phyloP scores from a whole-genome alignment of 2,329 filamentous ascomycete genomes.

The Orbilia javanica region DNA sequence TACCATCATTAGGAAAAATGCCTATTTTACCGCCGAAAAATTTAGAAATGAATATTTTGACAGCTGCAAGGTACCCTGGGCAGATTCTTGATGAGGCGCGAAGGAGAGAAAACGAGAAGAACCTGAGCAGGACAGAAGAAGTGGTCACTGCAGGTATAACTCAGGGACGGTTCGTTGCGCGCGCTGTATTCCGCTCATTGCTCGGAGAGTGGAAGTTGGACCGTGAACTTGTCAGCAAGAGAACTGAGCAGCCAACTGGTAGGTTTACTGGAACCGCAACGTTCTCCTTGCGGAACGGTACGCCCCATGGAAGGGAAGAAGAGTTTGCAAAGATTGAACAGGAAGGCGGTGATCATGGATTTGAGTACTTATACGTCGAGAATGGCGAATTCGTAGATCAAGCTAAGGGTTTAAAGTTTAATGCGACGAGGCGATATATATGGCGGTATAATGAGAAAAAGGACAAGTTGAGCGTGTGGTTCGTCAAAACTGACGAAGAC shows the following conservation, averaged over 20 bases:
- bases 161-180: constrained; percentile 71
- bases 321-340: constrained; percentile 22
- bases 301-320: constrained; percentile 68
- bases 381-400: constrained; percentile 75
- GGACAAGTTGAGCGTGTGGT: constrained; percentile 79
- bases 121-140: constrained; percentile 68
- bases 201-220: constrained; percentile 77
- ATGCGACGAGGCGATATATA: constrained; percentile 74
- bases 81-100: constrained; percentile 65
- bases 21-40: constrained; percentile 66
- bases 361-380: constrained; percentile 78
- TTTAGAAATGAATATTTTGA: constrained; percentile 70
- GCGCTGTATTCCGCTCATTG: constrained; percentile 77
- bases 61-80: constrained; percentile 71
- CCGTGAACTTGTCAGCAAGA: constrained; percentile 70
- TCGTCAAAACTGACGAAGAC: constrained; percentile 73
- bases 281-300: constrained; percentile 75
- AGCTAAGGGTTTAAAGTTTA: constrained; percentile 63
- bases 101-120: constrained; percentile 66
- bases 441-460: constrained; percentile 76
- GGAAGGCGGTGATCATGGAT: constrained; percentile 64
- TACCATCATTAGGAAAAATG: constrained; percentile 63
- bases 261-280: constrained; percentile 74
- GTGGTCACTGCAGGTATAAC: constrained; percentile 67
- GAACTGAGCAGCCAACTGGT: constrained; percentile 74